Evolutionary conservation across 1,284 basidiomycete species (phyloP).

Genomic region (Rhodotorula sp.): DNA sequence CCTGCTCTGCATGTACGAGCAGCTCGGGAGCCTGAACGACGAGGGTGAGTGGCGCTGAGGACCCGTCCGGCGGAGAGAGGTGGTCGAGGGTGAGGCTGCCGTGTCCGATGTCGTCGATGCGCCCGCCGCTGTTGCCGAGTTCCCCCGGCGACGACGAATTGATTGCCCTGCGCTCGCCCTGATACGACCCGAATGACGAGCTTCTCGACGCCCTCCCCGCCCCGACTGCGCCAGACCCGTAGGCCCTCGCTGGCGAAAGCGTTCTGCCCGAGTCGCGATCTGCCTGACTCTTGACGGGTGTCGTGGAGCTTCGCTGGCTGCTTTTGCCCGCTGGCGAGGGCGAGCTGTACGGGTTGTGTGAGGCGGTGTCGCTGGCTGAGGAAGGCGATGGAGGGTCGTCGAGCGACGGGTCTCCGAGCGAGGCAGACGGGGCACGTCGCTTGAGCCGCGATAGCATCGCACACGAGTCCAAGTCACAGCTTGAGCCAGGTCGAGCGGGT

Average conservation of each 20-base stretch:
- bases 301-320: constrained; percentile 1
- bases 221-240: neutral
- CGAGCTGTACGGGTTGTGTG: neutral
- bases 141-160: neutral
- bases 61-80: constrained; percentile 10
- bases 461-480: neutral
- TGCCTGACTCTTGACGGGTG: constrained; percentile 6
- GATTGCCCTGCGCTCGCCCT: neutral
- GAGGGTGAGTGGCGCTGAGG: constrained; percentile 10
- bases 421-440: constrained; percentile 20
- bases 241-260: constrained; percentile 16
- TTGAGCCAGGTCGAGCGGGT: neutral
- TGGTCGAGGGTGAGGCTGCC: constrained; percentile 38
- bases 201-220: constrained; percentile 5
- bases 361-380: neutral
- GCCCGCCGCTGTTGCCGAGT: neutral
- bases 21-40: constrained; percentile 40
- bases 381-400: neutral
- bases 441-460: constrained; percentile 35
- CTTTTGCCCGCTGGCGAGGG: constrained; percentile 4
- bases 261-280: constrained; percentile 8
- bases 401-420: neutral
- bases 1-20: neutral
- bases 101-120: constrained; percentile 15
- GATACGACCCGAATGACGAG: constrained; percentile 18